These are phyloP conservation scores for Candida ficus DNA, from an alignment of 805 yeast species.

Conservation along the genomic window DNA sequence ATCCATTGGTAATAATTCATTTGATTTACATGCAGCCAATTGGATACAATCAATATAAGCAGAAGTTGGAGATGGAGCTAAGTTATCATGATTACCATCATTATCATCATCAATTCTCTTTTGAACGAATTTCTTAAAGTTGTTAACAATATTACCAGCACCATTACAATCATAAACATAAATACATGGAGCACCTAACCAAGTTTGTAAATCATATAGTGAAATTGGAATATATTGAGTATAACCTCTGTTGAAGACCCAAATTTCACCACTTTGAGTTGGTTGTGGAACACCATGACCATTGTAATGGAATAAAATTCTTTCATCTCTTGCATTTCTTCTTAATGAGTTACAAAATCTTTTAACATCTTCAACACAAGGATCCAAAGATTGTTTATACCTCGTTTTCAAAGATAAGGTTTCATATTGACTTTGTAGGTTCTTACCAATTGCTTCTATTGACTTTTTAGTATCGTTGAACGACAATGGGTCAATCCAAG, in stretches of 20 bases:
- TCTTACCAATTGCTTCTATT: constrained; percentile 84
- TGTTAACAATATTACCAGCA: constrained; percentile 89
- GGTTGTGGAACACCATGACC: constrained; percentile 99
- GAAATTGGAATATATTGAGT: constrained; percentile 97
- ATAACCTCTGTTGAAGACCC: constrained; percentile 97
- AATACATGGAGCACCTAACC: constrained; percentile 97
- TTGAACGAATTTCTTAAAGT: constrained; percentile 85
- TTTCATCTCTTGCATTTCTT: constrained; percentile 87
- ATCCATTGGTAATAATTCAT: constrained; percentile 85
- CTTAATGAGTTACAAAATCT: constrained; percentile 85
- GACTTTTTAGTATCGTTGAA: constrained; percentile 86
- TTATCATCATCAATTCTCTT: constrained; percentile 85
- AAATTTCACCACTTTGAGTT: constrained; percentile 91
- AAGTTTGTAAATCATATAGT: constrained; percentile 88
- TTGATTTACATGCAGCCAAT: constrained; percentile 84
- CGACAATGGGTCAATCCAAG: constrained; percentile 87
- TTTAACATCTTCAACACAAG: constrained; percentile 92
- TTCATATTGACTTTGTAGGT: constrained; percentile 83
- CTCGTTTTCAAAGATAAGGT: constrained; percentile 81
- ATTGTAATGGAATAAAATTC: constrained; percentile 90
- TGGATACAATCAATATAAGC: constrained; percentile 83
- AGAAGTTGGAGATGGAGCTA: constrained; percentile 38
- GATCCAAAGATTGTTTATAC: constrained; percentile 88
- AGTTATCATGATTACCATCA: constrained; percentile 41
- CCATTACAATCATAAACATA: constrained; percentile 92